Conservation (phyloP, 129 eudicot genomes). For the Sambucus nigra region DNA sequence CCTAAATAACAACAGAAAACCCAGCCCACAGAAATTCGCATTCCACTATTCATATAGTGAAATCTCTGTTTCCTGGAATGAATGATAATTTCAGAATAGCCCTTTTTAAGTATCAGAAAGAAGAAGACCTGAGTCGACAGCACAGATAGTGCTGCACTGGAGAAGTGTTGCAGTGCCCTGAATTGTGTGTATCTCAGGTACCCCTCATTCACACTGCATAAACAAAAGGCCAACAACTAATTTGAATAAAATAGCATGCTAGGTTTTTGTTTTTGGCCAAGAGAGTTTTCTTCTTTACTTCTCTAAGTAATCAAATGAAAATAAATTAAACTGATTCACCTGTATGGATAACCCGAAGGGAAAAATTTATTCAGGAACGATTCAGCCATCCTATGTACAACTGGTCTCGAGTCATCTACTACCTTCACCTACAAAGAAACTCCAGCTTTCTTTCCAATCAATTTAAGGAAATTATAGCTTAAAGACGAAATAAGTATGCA, state of each 20-base stretch:
- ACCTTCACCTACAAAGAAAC: conserved; percentile 46
- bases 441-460: background rate
- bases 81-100: conserved; percentile 5
- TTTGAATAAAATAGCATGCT: conserved; percentile 5
- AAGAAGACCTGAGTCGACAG: conserved; percentile 93
- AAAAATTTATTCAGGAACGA: conserved; percentile 77
- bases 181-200: conserved; percentile 92
- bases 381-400: conserved; percentile 54
- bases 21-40: background rate
- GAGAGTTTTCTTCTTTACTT: too few relatives aligned
- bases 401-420: conserved; percentile 68
- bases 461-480: background rate
- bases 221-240: conserved; percentile 12
- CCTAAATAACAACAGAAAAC: background rate
- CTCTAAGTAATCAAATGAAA: background rate
- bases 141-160: conserved; percentile 89
- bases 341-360: conserved; percentile 88
- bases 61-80: background rate
- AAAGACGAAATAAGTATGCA: background rate
- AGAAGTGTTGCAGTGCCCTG: conserved; percentile 82
- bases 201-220: conserved; percentile 86
- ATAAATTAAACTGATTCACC: conserved; percentile 24
- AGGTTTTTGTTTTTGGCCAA: background rate
- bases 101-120: conserved; percentile 8
- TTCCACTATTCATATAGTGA: background rate